phyloP scores from a whole-genome alignment of 495 filamentous ascomycete species.

The Penicillium odoratum region DNA sequence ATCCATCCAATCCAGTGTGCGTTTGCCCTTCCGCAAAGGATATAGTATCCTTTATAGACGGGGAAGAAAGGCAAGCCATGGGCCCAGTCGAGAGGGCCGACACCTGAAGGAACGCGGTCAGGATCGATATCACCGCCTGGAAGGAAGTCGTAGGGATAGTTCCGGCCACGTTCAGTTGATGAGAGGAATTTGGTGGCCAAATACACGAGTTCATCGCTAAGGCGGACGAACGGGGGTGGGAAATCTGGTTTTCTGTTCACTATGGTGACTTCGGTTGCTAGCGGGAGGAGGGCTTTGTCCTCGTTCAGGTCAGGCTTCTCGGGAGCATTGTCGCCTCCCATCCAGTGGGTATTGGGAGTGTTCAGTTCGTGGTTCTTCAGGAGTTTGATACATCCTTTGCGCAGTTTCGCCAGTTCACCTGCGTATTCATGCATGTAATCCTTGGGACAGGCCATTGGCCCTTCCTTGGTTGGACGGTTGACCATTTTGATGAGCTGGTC shows the following conservation, averaged over 20 bases:
- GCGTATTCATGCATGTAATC: no score
- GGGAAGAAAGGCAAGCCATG: constrained; percentile 27
- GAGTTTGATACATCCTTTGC: no score
- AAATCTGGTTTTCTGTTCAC: constrained; percentile 4
- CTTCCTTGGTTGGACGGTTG: no score
- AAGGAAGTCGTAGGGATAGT: constrained; percentile 23
- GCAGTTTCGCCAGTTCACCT: no score
- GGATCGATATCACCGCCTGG: constrained; percentile 15
- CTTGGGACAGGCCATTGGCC: no score
- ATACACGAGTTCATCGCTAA: constrained; percentile 27
- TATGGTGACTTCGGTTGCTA: not conserved
- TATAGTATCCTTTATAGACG: constrained; percentile 24
- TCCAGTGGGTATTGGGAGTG: no score
- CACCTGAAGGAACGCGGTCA: constrained; percentile 17
- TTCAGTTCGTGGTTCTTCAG: no score
- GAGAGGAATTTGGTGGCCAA: constrained; percentile 20
- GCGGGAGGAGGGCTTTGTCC: not conserved
- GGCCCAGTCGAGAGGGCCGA: constrained; percentile 20
- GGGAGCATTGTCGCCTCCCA: no score
- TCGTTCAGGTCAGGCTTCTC: no score
- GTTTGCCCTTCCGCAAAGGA: constrained; percentile 21
- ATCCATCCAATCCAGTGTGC: constrained; percentile 14
- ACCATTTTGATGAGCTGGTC: no score
- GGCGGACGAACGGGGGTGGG: constrained; percentile 17
- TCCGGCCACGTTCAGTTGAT: not conserved